Evolutionary conservation across 73 alveolate genomes (phyloP), one percentile per base, ranked within the genome.

Genomic region (Tetrahymena elliotti): DNA sequence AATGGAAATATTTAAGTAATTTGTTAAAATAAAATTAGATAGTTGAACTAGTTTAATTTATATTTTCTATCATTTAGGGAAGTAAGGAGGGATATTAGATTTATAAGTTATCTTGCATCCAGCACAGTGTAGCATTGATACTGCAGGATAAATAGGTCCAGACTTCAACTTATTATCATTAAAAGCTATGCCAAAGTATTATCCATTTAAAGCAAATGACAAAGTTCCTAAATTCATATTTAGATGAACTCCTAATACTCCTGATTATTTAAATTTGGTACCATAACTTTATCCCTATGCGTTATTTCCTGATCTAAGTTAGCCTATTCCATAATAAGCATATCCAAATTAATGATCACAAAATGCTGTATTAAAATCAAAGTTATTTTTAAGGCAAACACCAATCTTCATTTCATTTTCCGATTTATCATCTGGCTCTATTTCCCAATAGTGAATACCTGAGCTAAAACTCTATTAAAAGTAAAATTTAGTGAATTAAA

Each of bases 381-480:
- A 52, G 15, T 47, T 84, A n/a, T 83, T 83, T 53, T 93, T 95
- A 11, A 84, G 40, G n/a, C 97, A 82, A 27, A 97, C 98, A 2
- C 98, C 98, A 6, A 97, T 96, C 83, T 97, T 97, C 93, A 97
- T 93, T 93, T 97, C 98, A 93, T 97, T 96, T 84, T 97, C 97
- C 0, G 98, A 53, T 92, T 96, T 94, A 18, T 94, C 41, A 35
- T 96, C 96, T 1, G 96, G 96, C 27, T 53, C 93, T 7, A 97
- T 97, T 95, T 97, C 97, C 97, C 97, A 97, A 93, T 94, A 97
- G 92, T 97, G 97, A 34, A 97, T 94, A n/a, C 98, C 98, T 52
- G 94, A 96, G 16, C 93, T 96, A 52, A 98, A 96, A 41, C 98
- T 24, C 88, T 68, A 18, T 68, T 68, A 18, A 10, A 18, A 47